Conservation (phyloP, 1,284 basidiomycete species). For the Pseudozyma tsukubaensis region DNA sequence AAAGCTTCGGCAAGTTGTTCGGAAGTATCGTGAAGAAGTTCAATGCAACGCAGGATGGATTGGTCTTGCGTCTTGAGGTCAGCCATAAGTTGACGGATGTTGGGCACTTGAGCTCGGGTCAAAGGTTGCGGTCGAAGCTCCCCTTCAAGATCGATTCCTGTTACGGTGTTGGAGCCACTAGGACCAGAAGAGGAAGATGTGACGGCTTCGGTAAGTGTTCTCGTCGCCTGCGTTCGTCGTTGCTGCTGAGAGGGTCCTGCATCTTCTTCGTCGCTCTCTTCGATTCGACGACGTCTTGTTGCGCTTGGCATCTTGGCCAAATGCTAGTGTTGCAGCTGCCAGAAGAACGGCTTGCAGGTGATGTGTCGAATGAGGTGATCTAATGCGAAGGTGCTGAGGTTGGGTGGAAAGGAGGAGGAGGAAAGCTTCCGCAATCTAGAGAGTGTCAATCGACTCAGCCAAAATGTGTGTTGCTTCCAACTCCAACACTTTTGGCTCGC, state of each 20-base stretch:
- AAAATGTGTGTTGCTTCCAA: slow-evolving; percentile 23
- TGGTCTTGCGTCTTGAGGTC: slow-evolving; percentile 31
- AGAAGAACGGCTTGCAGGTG: background rate
- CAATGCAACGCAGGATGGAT: slow-evolving; percentile 25
- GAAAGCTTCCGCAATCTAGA: background rate
- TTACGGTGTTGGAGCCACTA: slow-evolving; percentile 2
- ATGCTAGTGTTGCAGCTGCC: too few species aligned
- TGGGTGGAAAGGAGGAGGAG: background rate
- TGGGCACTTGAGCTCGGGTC: slow-evolving; percentile 24
- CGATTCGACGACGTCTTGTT: slow-evolving; percentile 24
- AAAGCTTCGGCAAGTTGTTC: slow-evolving; percentile 43
- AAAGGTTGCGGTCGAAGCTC: slow-evolving; percentile 37
- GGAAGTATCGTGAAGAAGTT: slow-evolving; percentile 41
- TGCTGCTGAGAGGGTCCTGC: slow-evolving; percentile 16
- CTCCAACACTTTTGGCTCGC: slow-evolving; percentile 12
- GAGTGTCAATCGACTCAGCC: too few species aligned
- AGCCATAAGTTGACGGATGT: slow-evolving; percentile 19
- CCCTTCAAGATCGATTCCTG: slow-evolving; percentile 3
- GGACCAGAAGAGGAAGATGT: slow-evolving; percentile 14
- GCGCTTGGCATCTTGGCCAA: slow-evolving; percentile 27
- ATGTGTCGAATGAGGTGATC: too few species aligned
- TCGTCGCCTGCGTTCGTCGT: slow-evolving; percentile 15
- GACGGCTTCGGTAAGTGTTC: background rate
- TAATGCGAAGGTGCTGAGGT: background rate
- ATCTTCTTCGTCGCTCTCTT: slow-evolving; percentile 27